Conservation (phyloP, 2,329 filamentous ascomycete genomes). For the Fusarium sp. region DNA sequence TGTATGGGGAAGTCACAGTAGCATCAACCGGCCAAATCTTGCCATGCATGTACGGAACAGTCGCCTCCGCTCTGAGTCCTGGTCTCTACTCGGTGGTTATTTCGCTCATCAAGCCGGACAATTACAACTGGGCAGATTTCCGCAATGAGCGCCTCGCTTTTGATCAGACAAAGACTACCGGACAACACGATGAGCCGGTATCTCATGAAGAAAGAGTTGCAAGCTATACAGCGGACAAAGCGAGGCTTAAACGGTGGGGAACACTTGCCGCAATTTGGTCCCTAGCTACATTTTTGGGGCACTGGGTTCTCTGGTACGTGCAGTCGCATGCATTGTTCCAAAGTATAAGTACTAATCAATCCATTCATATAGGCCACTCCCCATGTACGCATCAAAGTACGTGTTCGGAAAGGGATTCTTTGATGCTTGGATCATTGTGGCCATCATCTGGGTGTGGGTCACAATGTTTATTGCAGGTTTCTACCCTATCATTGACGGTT, state of each 20-base stretch:
- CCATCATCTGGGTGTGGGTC: constrained; percentile 64
- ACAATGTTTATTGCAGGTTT: constrained; percentile 61
- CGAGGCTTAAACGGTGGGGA: constrained; percentile 58
- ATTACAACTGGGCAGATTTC: constrained; percentile 54
- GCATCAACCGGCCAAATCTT: constrained; percentile 59
- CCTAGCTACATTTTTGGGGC: constrained; percentile 60
- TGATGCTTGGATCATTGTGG: constrained; percentile 60
- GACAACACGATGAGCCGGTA: not conserved
- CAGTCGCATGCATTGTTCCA: not conserved
- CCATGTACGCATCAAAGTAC: constrained; percentile 64
- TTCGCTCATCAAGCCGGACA: constrained; percentile 55
- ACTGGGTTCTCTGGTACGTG: constrained; percentile 59
- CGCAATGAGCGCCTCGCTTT: constrained; percentile 54
- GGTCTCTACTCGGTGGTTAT: constrained; percentile 58
- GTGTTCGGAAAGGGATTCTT: constrained; percentile 61
- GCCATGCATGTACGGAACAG: constrained; percentile 64
- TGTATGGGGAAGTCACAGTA: constrained; percentile 60
- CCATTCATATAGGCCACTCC: constrained; percentile 50
- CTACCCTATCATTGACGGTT: constrained; percentile 61
- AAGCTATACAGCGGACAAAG: constrained; percentile 45
- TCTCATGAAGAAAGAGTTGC: constrained; percentile 36
- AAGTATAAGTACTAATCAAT: not conserved
- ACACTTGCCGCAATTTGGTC: constrained; percentile 48
- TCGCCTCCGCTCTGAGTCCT: constrained; percentile 58
- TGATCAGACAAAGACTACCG: constrained; percentile 34